Evolutionary conservation across 2,329 filamentous ascomycete species (phyloP).

Genomic region (Colletotrichum spaethianum): DNA sequence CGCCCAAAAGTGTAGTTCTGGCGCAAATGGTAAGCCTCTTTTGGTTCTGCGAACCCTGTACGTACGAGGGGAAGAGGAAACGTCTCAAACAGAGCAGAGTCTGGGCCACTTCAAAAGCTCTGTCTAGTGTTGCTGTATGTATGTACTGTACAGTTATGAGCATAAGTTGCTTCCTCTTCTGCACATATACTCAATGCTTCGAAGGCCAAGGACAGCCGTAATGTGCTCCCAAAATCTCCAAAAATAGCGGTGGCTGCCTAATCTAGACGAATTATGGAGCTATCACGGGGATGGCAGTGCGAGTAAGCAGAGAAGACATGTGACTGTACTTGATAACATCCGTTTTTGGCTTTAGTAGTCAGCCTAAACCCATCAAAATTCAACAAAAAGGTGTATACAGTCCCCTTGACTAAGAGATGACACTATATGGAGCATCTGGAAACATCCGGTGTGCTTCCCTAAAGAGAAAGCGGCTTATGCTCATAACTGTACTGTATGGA

Average conservation of each 20-base stretch:
- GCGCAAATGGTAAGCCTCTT: too few species aligned
- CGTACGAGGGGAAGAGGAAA: too few species aligned
- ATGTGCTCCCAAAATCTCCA: background rate
- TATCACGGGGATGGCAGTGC: background rate
- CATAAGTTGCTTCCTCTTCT: slow-evolving; percentile 2
- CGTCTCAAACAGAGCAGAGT: too few species aligned
- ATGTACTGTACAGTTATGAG: background rate
- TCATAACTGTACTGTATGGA: background rate
- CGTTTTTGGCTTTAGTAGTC: too few species aligned
- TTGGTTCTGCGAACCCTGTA: too few species aligned
- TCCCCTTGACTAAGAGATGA: background rate
- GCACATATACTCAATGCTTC: background rate
- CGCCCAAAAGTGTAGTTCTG: too few species aligned
- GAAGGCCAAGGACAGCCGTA: background rate
- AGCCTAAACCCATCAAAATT: too few species aligned
- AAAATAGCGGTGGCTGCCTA: background rate
- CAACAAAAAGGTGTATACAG: background rate
- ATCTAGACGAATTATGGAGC: background rate
- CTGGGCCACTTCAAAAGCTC: too few species aligned
- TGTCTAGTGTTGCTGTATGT: too few species aligned
- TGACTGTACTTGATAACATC: too few species aligned
- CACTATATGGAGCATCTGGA: background rate
- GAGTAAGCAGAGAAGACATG: background rate
- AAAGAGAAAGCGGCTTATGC: background rate
- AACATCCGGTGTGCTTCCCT: background rate